Percentiles rank a stretch among this genome's conserved stretches.
These are phyloP conservation scores for Fagopyrum tataricum DNA, from an alignment of 148 eudicot species.

Conservation along the genomic window DNA sequence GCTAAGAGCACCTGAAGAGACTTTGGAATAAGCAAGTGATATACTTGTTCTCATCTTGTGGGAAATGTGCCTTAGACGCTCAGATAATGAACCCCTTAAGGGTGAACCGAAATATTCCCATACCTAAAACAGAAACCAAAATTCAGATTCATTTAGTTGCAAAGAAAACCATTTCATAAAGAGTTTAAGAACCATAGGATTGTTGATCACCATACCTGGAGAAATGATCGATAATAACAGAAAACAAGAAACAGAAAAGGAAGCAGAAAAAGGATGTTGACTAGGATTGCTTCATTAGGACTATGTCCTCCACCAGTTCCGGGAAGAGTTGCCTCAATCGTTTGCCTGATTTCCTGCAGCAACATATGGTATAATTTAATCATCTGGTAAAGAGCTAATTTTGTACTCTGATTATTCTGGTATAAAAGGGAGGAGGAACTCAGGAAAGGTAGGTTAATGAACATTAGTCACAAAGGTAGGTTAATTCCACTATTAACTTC, in stretches of 20 bases:
- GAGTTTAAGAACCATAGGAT: background rate
- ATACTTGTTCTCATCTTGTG: conserved; percentile 56
- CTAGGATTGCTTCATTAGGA: conserved; percentile 52
- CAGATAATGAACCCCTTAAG: conserved; percentile 43
- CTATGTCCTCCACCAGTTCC: conserved; percentile 84
- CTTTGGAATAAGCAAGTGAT: conserved; percentile 45
- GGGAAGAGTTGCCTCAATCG: conserved; percentile 72
- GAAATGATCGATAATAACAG: conserved; percentile 51
- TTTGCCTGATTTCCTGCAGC: conserved; percentile 67
- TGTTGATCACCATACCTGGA: conserved; percentile 43
- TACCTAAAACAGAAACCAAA: conserved; percentile 43
- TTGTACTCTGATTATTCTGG: background rate
- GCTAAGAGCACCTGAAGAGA: conserved; percentile 45
- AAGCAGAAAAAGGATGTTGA: conserved; percentile 62
- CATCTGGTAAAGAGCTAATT: background rate
- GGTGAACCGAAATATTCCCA: conserved; percentile 20
- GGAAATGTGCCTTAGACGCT: conserved; percentile 59
- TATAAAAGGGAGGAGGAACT: background rate
- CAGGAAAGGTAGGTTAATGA: background rate
- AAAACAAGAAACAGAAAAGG: conserved; percentile 52
- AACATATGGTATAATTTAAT: conserved; percentile 14
- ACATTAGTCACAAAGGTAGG: background rate
- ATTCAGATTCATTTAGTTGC: conserved; percentile 20
- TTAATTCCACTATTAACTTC: background rate
- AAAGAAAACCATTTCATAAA: background rate